These are phyloP conservation scores for Tetrahymena malaccensis DNA, from an alignment of 73 alveolate genomes.

Conservation along the genomic window DNA sequence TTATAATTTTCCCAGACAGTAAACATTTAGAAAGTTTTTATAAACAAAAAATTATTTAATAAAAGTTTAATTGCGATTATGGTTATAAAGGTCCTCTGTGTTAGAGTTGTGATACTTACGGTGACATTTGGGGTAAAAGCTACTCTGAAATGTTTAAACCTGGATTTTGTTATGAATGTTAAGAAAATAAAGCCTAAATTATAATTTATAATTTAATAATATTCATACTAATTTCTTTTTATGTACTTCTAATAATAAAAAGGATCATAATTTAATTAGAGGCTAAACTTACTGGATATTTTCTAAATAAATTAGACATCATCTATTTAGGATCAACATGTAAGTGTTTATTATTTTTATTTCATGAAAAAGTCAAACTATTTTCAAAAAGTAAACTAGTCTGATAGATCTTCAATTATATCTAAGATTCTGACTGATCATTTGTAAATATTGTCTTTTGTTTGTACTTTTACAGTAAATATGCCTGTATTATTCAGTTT, in stretches of 20 bases:
- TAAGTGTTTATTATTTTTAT: too few relatives aligned
- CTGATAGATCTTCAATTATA: background rate
- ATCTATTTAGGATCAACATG: background rate
- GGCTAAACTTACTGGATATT: background rate
- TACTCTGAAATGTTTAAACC: background rate
- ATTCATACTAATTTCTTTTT: too few relatives aligned
- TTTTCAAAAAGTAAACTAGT: background rate
- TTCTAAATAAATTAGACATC: background rate
- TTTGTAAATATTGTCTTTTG: background rate
- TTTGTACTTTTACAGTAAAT: background rate
- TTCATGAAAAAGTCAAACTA: too few relatives aligned
- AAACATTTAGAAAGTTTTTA: too few relatives aligned
- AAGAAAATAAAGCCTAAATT: background rate
- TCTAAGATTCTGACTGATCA: background rate
- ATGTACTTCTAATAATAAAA: background rate
- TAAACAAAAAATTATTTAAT: background rate
- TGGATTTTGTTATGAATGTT: background rate
- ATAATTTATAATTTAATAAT: too few relatives aligned
- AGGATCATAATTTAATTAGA: background rate
- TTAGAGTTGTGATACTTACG: background rate
- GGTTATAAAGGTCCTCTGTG: background rate
- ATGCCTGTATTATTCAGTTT: background rate
- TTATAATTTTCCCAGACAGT: too few relatives aligned
- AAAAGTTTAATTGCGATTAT: background rate
- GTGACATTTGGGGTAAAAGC: background rate